phyloP scores from a whole-genome alignment of 495 filamentous ascomycete genomes.

The Hypoxylon subgilvum region DNA sequence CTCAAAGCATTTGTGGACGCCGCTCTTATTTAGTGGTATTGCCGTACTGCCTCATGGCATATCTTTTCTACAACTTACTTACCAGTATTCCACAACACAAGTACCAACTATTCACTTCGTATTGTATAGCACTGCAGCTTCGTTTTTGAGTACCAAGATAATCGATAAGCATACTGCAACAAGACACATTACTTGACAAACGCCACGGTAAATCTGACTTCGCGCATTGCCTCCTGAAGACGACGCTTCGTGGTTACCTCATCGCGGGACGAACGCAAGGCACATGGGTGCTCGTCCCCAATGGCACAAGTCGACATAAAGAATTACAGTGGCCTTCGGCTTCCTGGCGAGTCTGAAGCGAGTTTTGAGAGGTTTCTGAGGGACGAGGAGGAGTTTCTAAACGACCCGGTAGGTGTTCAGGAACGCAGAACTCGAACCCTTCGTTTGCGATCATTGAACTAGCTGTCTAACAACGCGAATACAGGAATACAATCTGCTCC shows the following conservation, averaged over 20 bases:
- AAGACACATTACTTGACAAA: too few species aligned
- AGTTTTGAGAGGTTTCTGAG: too few species aligned
- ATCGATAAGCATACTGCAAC: not conserved
- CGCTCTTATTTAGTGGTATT: conserved; percentile 11
- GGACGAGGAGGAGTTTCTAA: too few species aligned
- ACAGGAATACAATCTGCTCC: too few species aligned
- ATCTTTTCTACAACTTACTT: not conserved
- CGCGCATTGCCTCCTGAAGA: too few species aligned
- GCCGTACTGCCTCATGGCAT: not conserved
- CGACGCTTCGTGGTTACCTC: too few species aligned
- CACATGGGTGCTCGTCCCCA: not conserved
- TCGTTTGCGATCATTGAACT: too few species aligned
- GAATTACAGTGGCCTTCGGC: not conserved
- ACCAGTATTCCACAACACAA: not conserved
- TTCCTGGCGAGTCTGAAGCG: not conserved
- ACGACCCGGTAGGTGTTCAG: too few species aligned
- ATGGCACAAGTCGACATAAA: not conserved
- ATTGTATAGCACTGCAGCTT: conserved; percentile 2
- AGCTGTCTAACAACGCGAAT: too few species aligned
- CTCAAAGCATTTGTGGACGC: not conserved
- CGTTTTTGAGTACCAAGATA: not conserved
- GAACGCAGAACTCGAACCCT: too few species aligned
- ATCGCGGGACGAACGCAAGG: not conserved
- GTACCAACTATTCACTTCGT: not conserved
- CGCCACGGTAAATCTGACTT: too few species aligned